Percentiles rank a stretch among this genome's conserved stretches.
Conservation (phyloP, 2,329 filamentous ascomycete genomes). For the Botryotinia calthae region DNA sequence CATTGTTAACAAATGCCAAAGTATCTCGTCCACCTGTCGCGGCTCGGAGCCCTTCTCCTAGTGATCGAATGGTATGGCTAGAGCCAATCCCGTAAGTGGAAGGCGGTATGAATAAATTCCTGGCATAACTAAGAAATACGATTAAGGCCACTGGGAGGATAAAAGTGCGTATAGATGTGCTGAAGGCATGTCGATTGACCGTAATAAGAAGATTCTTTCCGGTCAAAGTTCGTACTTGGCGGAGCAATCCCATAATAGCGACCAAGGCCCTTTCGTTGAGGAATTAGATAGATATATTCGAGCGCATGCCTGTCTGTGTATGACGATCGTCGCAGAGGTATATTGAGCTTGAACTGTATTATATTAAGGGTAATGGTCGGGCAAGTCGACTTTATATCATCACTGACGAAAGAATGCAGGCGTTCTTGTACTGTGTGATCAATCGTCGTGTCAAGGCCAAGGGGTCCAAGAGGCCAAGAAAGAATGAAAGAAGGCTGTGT, state of each 20-base stretch:
- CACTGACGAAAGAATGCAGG: background rate
- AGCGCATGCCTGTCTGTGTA: background rate
- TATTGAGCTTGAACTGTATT: background rate
- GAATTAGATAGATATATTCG: background rate
- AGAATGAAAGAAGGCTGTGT: background rate
- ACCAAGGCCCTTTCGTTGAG: background rate
- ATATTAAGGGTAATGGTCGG: background rate
- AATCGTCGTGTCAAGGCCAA: background rate
- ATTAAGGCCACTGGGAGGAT: conserved; percentile 58
- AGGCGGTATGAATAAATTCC: conserved; percentile 79
- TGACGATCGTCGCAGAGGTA: background rate
- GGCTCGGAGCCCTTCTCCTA: conserved; percentile 60
- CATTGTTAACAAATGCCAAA: conserved; percentile 77
- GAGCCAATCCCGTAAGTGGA: conserved; percentile 71
- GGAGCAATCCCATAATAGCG: conserved; percentile 49
- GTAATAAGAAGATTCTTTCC: conserved; percentile 61
- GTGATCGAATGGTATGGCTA: conserved; percentile 57
- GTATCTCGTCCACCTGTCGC: conserved; percentile 61
- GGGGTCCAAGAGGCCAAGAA: background rate
- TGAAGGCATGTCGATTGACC: conserved; percentile 51
- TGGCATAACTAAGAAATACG: conserved; percentile 65
- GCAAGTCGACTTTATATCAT: background rate
- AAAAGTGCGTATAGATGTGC: conserved; percentile 56
- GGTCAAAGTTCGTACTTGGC: conserved; percentile 60
- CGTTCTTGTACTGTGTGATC: background rate